Evolutionary conservation across 305 asterid species (phyloP).

Genomic region (Fraxinus sp.): DNA sequence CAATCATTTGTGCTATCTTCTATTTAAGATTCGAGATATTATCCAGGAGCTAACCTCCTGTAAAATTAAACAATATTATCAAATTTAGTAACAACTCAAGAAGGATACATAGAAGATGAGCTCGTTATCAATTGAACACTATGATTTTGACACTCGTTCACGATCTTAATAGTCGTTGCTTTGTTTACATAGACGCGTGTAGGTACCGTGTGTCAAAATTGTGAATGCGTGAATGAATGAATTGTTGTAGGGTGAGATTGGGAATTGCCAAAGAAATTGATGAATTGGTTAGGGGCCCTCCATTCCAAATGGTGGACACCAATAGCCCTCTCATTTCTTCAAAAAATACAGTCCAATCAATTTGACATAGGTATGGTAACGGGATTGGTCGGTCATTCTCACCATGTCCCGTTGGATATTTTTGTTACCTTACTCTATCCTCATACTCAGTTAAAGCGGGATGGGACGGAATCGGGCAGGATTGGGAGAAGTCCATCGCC

Average conservation of each 20-base stretch:
- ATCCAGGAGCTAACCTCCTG: background rate
- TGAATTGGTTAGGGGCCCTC: conserved; percentile 8
- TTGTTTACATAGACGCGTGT: background rate
- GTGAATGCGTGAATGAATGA: background rate
- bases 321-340: background rate
- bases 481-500: too few relatives aligned
- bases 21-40: background rate
- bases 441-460: too few relatives aligned
- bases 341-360: conserved; percentile 13
- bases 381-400: too few relatives aligned
- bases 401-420: too few relatives aligned
- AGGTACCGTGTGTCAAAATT: background rate
- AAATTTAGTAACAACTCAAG: background rate
- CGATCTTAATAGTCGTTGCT: background rate
- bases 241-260: too few relatives aligned
- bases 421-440: too few relatives aligned
- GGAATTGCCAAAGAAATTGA: background rate
- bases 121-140: background rate
- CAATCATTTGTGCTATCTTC: background rate
- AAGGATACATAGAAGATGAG: background rate
- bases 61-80: background rate
- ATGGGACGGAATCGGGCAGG: too few relatives aligned
- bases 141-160: background rate
- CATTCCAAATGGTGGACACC: background rate
- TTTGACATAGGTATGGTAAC: background rate